Percentiles rank a stretch among this genome's conserved stretches.
These are phyloP conservation scores for Fallopia convolvulus DNA, from an alignment of 148 eudicot genomes.

Conservation along the genomic window DNA sequence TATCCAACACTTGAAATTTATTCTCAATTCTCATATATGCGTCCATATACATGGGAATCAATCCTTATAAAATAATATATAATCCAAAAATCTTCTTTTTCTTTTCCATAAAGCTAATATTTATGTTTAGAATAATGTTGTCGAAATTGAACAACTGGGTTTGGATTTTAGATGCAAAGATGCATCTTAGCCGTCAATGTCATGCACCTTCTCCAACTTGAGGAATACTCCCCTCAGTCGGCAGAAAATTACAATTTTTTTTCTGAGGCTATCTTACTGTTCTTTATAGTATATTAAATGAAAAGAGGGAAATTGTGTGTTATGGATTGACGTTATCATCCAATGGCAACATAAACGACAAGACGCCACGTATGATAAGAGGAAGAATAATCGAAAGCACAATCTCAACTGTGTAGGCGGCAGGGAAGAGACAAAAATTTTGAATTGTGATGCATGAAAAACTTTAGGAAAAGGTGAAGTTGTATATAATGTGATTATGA, in stretches of 20 bases:
- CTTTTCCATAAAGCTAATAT: too few relatives aligned
- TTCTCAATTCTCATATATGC: too few relatives aligned
- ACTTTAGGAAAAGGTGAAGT: not conserved
- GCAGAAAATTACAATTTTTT: not conserved
- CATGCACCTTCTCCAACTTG: not conserved
- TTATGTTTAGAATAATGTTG: too few relatives aligned
- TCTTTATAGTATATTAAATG: not conserved
- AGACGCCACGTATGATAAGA: not conserved
- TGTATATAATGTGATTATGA: not conserved
- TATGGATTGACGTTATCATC: not conserved
- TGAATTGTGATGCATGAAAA: not conserved
- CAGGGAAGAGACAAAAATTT: not conserved
- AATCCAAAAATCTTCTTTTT: too few relatives aligned
- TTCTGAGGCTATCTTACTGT: not conserved
- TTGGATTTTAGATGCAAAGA: too few relatives aligned
- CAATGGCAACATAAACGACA: not conserved
- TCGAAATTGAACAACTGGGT: too few relatives aligned
- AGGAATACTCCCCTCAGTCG: not conserved
- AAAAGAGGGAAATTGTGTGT: not conserved
- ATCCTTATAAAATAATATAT: too few relatives aligned
- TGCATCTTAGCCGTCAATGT: not conserved
- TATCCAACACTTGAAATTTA: too few relatives aligned
- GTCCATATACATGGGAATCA: too few relatives aligned
- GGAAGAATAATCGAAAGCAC: not conserved
- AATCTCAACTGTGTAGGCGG: slow-evolving; percentile 1